Evolutionary conservation across 2,329 filamentous ascomycete species (phyloP).

Genomic region (Phialophora tarda): DNA sequence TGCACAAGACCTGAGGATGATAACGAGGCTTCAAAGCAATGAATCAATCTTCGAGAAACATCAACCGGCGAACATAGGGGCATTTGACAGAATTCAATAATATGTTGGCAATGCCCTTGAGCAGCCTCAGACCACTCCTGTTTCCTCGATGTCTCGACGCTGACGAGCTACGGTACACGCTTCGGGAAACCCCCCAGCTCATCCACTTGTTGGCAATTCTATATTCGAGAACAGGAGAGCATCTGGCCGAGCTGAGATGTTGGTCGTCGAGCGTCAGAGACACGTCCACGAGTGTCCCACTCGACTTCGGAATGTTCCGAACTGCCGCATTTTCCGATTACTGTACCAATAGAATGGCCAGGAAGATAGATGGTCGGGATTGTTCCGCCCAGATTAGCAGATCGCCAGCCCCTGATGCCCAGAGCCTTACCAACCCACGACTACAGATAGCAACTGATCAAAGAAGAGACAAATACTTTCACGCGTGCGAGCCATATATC

Average conservation of each 20-base stretch:
- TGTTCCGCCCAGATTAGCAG: conserved; percentile 9
- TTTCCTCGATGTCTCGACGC: conserved; percentile 5
- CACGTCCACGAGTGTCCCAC: background rate
- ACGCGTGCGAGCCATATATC: conserved; percentile 10
- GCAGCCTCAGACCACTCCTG: conserved; percentile 6
- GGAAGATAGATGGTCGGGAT: conserved; percentile 8
- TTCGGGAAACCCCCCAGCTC: conserved; percentile 12
- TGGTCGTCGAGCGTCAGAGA: conserved; percentile 12
- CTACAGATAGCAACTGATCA: conserved; percentile 2
- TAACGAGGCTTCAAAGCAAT: conserved; percentile 6
- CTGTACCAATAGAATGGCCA: too few relatives aligned
- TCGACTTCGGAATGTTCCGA: conserved; percentile 11
- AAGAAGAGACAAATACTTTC: conserved; percentile 7
- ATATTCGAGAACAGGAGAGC: background rate
- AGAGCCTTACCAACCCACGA: conserved; percentile 8
- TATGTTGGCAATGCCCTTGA: conserved; percentile 5
- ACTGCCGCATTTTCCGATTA: too few relatives aligned
- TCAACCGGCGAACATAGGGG: conserved; percentile 2
- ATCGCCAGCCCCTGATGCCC: conserved; percentile 9
- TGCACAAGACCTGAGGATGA: conserved; percentile 4
- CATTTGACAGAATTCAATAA: conserved; percentile 9
- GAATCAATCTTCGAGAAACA: conserved; percentile 3
- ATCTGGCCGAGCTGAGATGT: conserved; percentile 4
- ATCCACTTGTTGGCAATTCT: conserved; percentile 3
- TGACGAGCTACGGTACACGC: background rate